phyloP scores from a whole-genome alignment of 2,329 filamentous ascomycete genomes.

The Exophiala aquamarina region DNA sequence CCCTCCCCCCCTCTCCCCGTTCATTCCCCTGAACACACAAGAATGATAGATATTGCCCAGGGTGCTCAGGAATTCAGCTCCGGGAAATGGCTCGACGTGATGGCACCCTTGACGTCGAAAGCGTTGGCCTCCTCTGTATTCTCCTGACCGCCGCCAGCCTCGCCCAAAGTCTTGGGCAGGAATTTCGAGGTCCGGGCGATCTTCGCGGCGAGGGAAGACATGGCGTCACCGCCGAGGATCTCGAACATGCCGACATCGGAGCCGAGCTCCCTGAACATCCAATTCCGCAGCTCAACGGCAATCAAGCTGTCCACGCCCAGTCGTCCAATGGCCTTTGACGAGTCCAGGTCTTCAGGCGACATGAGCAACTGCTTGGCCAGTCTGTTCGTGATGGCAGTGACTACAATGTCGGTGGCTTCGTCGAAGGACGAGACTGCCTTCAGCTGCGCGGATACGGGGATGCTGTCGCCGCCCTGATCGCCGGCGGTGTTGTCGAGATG shows the following conservation, averaged over 20 bases:
- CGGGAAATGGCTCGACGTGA: constrained; percentile 3
- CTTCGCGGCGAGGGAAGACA: constrained; percentile 3
- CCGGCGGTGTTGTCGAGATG: constrained; percentile 16
- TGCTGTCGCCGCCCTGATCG: constrained; percentile 18
- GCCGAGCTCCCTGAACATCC: constrained; percentile 26
- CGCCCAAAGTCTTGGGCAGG: constrained; percentile 5
- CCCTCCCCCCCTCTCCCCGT: no score
- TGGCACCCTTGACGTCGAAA: constrained; percentile 1
- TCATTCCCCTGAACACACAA: no score
- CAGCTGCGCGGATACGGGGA: constrained; percentile 48
- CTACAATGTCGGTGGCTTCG: constrained; percentile 49
- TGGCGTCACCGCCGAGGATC: constrained; percentile 28
- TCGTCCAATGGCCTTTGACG: constrained; percentile 23
- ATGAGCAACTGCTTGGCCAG: constrained; percentile 52
- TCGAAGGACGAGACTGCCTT: constrained; percentile 44
- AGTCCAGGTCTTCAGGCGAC: constrained; percentile 50
- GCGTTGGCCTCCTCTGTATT: constrained; percentile 1
- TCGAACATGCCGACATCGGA: constrained; percentile 15
- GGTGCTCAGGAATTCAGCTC: neutral
- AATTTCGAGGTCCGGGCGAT: constrained; percentile 2
- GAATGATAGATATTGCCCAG: neutral
- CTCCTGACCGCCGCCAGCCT: neutral
- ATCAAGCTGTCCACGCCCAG: constrained; percentile 32
- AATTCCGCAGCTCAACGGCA: constrained; percentile 31
- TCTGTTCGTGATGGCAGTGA: constrained; percentile 49